These are phyloP conservation scores for Candida sanyaensis DNA, from an alignment of 1,139 yeast genomes.

Conservation along the genomic window DNA sequence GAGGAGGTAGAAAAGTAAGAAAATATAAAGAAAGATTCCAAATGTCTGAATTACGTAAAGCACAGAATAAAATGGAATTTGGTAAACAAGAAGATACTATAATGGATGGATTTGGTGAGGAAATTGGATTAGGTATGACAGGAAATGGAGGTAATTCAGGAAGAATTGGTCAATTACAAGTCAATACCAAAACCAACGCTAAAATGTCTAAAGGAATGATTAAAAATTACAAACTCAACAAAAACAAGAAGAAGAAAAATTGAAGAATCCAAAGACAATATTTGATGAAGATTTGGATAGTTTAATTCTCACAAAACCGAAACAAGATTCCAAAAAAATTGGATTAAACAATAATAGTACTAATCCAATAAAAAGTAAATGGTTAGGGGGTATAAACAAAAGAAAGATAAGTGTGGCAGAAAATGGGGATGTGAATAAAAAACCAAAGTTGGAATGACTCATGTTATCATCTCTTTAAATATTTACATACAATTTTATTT, in stretches of 20 bases:
- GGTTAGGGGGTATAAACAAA: conserved; percentile 26
- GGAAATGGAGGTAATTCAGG: conserved; percentile 32
- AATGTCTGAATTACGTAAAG: conserved; percentile 77
- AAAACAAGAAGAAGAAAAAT: conserved; percentile 9
- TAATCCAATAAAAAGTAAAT: conserved; percentile 14
- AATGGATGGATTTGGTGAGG: conserved; percentile 72
- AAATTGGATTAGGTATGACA: conserved; percentile 80
- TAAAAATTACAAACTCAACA: conserved; percentile 35
- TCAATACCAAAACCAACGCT: conserved; percentile 47
- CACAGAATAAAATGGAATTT: conserved; percentile 84
- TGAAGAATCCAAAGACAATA: conserved; percentile 10
- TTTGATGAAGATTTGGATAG: conserved; percentile 20
- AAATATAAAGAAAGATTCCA: conserved; percentile 81
- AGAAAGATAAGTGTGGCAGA: conserved; percentile 9
- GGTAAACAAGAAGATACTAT: conserved; percentile 70
- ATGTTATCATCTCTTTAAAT: background rate
- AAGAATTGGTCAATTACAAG: conserved; percentile 36
- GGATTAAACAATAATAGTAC: background rate
- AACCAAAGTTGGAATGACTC: background rate
- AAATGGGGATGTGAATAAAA: conserved; percentile 3
- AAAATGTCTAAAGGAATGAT: conserved; percentile 57
- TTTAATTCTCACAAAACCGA: conserved; percentile 15
- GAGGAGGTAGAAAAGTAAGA: conserved; percentile 84
- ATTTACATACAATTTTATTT: too few relatives aligned
- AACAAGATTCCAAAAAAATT: background rate